These are phyloP conservation scores for Blastobotrys peoriensis DNA, from an alignment of 805 yeast species.

Conservation along the genomic window DNA sequence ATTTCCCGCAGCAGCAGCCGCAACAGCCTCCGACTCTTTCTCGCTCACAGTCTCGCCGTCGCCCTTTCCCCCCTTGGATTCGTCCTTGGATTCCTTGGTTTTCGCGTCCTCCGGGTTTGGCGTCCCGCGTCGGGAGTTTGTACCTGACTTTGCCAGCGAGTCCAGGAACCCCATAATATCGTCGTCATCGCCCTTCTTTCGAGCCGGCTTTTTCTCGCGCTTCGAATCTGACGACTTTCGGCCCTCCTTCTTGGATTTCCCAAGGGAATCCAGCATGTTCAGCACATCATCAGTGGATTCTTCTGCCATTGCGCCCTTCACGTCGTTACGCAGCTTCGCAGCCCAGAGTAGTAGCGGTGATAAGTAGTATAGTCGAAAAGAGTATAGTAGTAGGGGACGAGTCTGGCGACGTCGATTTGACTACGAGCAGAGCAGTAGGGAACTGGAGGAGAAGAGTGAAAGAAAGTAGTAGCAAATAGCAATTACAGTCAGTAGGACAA, in stretches of 20 bases:
- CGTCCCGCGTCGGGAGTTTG: constrained; percentile 18
- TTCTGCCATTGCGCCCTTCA: neutral
- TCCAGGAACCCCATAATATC: constrained; percentile 39
- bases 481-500: too few relatives aligned
- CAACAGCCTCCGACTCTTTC: neutral
- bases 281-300: constrained; percentile 33
- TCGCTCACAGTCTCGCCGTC: constrained; percentile 8
- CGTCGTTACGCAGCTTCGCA: too few relatives aligned
- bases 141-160: constrained; percentile 29
- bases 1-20: constrained; percentile 2
- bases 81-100: neutral
- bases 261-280: constrained; percentile 36
- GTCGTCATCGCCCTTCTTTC: constrained; percentile 21
- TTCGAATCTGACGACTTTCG: constrained; percentile 15
- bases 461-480: too few relatives aligned
- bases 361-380: too few relatives aligned
- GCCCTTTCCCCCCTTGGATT: constrained; percentile 2
- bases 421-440: too few relatives aligned
- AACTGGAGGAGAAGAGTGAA: too few relatives aligned
- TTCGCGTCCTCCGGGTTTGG: constrained; percentile 9
- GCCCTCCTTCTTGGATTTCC: constrained; percentile 21
- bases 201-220: constrained; percentile 9
- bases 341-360: too few relatives aligned
- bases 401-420: too few relatives aligned
- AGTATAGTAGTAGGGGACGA: too few relatives aligned